Percentiles rank a stretch among this genome's conserved stretches.
Evolutionary conservation across 148 eudicot genomes (phyloP).

Genomic region (Rhododendron molle): DNA sequence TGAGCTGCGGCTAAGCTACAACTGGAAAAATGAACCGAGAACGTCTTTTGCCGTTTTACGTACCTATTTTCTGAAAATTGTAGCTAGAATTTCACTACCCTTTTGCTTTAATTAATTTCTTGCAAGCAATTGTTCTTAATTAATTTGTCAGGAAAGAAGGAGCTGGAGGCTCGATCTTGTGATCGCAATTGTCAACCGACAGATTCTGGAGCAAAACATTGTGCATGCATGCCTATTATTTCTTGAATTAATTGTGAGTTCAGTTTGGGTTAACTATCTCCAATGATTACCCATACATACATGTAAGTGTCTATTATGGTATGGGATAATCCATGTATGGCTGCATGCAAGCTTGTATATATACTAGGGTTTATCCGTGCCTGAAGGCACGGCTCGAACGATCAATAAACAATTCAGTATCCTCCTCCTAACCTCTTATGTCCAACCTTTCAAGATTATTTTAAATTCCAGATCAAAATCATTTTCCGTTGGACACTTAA

Average conservation of each 20-base stretch:
- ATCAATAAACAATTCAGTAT: too few relatives aligned
- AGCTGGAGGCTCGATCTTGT: background rate
- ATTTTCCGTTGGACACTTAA: too few relatives aligned
- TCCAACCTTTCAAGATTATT: too few relatives aligned
- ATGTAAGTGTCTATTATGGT: background rate
- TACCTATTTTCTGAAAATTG: background rate
- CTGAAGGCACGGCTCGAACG: too few relatives aligned
- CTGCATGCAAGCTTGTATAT: background rate
- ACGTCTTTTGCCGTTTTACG: background rate
- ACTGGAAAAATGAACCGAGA: background rate
- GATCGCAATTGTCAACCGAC: background rate
- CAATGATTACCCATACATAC: background rate
- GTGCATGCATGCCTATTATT: background rate
- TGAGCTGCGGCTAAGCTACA: background rate
- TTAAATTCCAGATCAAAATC: too few relatives aligned
- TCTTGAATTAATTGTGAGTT: background rate
- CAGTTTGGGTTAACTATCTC: background rate
- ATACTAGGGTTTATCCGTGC: too few relatives aligned
- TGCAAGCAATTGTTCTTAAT: background rate
- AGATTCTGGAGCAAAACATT: background rate
- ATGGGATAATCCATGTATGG: background rate
- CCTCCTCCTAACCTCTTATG: too few relatives aligned
- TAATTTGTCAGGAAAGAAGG: background rate
- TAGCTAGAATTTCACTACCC: background rate
- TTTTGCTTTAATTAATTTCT: background rate